These are phyloP conservation scores for Pezicula rhizophila DNA, from an alignment of 2,329 filamentous ascomycete genomes.

Conservation along the genomic window DNA sequence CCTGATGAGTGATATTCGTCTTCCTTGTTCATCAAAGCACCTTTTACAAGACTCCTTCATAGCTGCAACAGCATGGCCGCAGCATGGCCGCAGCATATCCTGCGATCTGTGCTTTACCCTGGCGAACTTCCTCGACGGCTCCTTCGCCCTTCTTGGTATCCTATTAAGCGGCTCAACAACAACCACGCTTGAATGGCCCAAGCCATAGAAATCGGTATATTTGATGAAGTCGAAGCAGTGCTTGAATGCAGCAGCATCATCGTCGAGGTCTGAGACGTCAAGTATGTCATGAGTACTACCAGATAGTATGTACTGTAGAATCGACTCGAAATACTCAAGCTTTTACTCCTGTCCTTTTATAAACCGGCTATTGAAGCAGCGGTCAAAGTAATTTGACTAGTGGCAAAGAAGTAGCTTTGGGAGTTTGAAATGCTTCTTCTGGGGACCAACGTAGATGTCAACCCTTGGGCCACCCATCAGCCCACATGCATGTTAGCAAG, in stretches of 20 bases:
- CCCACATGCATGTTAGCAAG: no score
- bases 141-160: conserved; percentile 82
- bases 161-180: conserved; percentile 46
- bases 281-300: not conserved
- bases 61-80: no score
- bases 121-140: conserved; percentile 44
- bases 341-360: conserved; percentile 6
- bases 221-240: conserved; percentile 39
- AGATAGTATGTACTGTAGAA: conserved; percentile 6
- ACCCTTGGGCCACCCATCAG: conserved; percentile 6
- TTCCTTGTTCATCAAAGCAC: no score
- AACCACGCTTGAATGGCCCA: no score
- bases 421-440: conserved; percentile 8
- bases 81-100: no score
- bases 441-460: conserved; percentile 9
- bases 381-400: conserved; percentile 10
- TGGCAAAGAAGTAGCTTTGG: conserved; percentile 11
- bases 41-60: no score
- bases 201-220: conserved; percentile 73
- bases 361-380: conserved; percentile 10
- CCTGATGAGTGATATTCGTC: no score
- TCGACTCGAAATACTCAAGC: conserved; percentile 7
- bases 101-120: no score
- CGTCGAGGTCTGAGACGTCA: no score
- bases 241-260: no score